These are phyloP conservation scores for Rhodotorula sp. DNA, from an alignment of 1,284 basidiomycete species.

Conservation along the genomic window DNA sequence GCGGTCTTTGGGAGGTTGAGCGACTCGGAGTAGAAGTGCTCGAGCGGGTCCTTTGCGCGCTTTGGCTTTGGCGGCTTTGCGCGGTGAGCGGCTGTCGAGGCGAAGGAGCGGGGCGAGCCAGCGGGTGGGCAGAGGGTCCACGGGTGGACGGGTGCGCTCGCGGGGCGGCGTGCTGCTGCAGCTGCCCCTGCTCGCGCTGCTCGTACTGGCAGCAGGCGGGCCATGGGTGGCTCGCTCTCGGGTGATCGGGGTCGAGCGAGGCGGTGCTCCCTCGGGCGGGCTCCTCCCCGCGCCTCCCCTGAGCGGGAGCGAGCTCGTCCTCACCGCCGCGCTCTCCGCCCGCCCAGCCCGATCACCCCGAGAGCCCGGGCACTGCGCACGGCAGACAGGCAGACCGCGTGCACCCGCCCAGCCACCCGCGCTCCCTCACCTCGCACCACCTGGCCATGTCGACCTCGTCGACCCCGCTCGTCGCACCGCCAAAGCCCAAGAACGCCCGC, in stretches of 20 bases:
- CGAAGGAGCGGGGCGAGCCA: conserved; percentile 7
- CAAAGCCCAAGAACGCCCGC: conserved; percentile 95
- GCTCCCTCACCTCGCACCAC: not conserved
- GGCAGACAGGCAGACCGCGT: not conserved
- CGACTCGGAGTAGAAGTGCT: conserved; percentile 30
- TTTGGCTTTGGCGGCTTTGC: not conserved
- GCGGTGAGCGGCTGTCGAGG: not conserved
- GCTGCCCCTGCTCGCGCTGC: no score
- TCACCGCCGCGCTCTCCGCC: no score
- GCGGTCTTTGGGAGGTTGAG: conserved; percentile 78
- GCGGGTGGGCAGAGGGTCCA: conserved; percentile 10
- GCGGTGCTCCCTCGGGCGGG: no score
- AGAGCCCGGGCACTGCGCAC: no score
- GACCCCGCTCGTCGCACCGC: conserved; percentile 50
- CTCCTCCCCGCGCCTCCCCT: no score
- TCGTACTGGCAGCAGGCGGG: no score
- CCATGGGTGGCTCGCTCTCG: no score
- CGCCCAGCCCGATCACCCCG: no score
- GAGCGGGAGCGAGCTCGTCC: no score
- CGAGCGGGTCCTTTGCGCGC: conserved; percentile 22
- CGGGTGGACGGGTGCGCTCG: not conserved
- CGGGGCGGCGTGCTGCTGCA: not conserved
- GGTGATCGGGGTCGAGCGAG: no score
- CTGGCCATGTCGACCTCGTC: conserved; percentile 23
- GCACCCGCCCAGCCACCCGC: not conserved